Conservation (phyloP, 2,329 filamentous ascomycete genomes). For the Arthroderma sp. region DNA sequence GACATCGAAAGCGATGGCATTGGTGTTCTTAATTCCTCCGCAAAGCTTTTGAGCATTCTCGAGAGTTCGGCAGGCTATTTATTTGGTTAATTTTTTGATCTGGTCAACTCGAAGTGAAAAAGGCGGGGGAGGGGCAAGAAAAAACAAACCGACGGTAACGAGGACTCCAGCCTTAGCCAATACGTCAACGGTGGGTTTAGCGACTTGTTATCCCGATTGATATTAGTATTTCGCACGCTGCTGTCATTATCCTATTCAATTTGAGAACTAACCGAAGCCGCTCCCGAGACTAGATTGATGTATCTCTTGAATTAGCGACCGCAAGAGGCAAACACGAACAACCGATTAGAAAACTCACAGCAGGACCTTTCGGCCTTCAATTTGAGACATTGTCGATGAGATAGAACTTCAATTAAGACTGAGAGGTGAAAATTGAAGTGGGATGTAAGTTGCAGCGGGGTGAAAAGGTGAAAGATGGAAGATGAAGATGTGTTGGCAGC, state of each 20-base stretch:
- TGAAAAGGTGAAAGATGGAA: too few species aligned
- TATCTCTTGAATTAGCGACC: background rate
- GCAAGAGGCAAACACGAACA: background rate
- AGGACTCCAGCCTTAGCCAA: slow-evolving; percentile 46
- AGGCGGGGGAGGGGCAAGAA: background rate
- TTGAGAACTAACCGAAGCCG: slow-evolving; percentile 10
- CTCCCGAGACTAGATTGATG: slow-evolving; percentile 10
- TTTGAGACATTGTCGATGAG: background rate
- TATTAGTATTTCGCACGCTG: background rate
- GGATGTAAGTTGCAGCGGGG: too few species aligned
- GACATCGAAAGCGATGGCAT: slow-evolving; percentile 73
- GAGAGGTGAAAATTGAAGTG: too few species aligned
- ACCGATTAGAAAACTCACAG: slow-evolving; percentile 6
- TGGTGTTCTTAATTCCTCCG: slow-evolving; percentile 57
- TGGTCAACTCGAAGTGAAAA: background rate
- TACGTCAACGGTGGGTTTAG: slow-evolving; percentile 51
- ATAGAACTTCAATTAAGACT: too few species aligned
- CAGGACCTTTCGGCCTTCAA: slow-evolving; percentile 12
- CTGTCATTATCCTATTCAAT: background rate
- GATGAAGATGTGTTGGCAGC: too few species aligned
- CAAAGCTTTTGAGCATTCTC: slow-evolving; percentile 62
- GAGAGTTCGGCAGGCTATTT: slow-evolving; percentile 65
- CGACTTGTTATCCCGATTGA: slow-evolving; percentile 28
- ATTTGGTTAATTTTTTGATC: background rate
- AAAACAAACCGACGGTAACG: slow-evolving; percentile 50